Conservation (phyloP, 495 filamentous ascomycete species). For the Acidomyces sp. region DNA sequence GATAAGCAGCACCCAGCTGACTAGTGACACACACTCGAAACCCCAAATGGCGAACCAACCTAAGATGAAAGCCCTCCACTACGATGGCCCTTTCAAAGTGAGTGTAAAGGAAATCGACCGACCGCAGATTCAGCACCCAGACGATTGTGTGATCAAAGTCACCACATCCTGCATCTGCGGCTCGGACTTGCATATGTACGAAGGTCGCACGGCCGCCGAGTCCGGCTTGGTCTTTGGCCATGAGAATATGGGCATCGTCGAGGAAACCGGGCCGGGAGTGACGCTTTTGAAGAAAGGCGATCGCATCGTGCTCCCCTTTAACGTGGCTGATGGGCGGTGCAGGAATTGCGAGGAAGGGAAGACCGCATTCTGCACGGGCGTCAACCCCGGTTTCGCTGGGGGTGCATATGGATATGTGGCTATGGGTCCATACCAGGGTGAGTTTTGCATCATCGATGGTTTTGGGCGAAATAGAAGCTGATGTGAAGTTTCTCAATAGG, state of each 20-base stretch:
- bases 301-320: slow-evolving; percentile 46
- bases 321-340: slow-evolving; percentile 46
- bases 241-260: slow-evolving; percentile 31
- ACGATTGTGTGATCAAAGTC: slow-evolving; percentile 37
- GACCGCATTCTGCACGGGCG: slow-evolving; percentile 43
- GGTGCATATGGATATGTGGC: slow-evolving; percentile 50
- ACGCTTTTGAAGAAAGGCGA: slow-evolving; percentile 39
- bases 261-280: slow-evolving; percentile 36
- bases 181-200: slow-evolving; percentile 36
- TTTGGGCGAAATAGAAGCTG: neutral
- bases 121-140: slow-evolving; percentile 36
- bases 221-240: slow-evolving; percentile 44
- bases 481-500: too few species aligned
- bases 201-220: slow-evolving; percentile 40
- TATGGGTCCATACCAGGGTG: slow-evolving; percentile 43
- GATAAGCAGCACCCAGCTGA: too few species aligned
- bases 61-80: slow-evolving; percentile 44
- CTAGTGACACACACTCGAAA: too few species aligned
- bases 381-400: slow-evolving; percentile 47
- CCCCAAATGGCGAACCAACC: slow-evolving; percentile 4
- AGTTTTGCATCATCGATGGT: neutral
- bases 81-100: slow-evolving; percentile 40
- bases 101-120: slow-evolving; percentile 36
- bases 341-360: slow-evolving; percentile 45
- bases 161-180: slow-evolving; percentile 45